Base-by-base conservation (phyloP, 495 filamentous ascomycete species). In the Cudoniella acicularis region DNA sequence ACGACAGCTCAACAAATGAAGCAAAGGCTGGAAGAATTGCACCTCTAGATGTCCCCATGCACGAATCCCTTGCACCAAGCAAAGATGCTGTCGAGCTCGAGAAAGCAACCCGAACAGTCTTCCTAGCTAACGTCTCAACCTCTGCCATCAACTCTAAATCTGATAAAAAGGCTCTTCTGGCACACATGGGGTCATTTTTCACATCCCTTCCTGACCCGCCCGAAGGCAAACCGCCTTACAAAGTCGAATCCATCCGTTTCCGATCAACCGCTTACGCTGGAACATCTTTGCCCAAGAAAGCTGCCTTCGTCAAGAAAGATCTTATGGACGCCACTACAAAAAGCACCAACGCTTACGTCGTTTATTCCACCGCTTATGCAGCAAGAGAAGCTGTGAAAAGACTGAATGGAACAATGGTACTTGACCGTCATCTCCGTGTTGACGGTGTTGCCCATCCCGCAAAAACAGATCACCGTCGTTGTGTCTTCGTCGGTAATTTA, bases 401-500 rank as follows among this genome's bases (percentile, higher is more conserved):
- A 16, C 79, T 99, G 22, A 99, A 98, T 61, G 95, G 92, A 20
- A 87, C 84, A 0, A 74, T 90, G 0, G 80, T 98, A 6, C 81
- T 98, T 27, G 89, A 91, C 64, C 86, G 95, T 10, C 95, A 99
- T 73, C 73, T 99, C 59, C 82, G 91, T 8, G 95, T 92, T 17
- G 94, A 99, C 72, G 87, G 81, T 45, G 83, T 98, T 43, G 90
- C 94, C 0, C 93, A 96, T 73, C 95, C 95, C 0, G 79, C 88
- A 1, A 79, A 86, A 23, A 82, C 85, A 22, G 93, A 96, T 65
- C 81, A 96, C 67, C 83, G 87, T 49, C 85, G 91, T 52, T 99
- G 95, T 73, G 88, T 99, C 2, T 99, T 98, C 66, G 89, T 99
- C 11, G 95, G 95, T 10, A 98, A 98, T 69, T 83, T 99, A 10